These are phyloP conservation scores for Trichosanthes cucumerina DNA, from an alignment of 306 rosid species.

Conservation along the genomic window DNA sequence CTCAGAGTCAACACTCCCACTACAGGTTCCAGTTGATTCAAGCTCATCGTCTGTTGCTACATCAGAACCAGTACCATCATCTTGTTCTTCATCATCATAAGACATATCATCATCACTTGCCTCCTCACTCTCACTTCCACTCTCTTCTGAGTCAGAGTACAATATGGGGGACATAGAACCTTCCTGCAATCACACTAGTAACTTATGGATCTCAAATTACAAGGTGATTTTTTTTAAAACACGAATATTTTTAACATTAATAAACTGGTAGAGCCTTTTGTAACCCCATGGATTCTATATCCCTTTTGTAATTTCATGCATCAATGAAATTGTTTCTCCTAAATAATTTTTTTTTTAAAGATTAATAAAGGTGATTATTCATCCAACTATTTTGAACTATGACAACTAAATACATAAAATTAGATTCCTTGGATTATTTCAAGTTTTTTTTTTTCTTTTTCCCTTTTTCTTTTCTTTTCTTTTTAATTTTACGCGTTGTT, in stretches of 20 bases:
- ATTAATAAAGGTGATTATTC: not conserved
- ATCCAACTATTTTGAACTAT: not conserved
- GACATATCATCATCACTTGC: constrained; percentile 66
- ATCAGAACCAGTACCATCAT: constrained; percentile 48
- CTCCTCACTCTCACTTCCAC: constrained; percentile 70
- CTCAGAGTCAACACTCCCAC: constrained; percentile 40
- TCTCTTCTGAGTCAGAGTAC: constrained; percentile 68
- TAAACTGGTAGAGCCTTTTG: too few species aligned
- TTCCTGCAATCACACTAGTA: constrained; percentile 54
- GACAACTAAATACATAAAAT: not conserved
- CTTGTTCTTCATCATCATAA: constrained; percentile 59
- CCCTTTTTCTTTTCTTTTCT: not conserved
- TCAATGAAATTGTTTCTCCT: too few species aligned
- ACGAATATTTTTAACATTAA: too few species aligned
- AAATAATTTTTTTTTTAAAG: too few species aligned
- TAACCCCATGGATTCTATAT: too few species aligned
- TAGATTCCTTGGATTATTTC: not conserved
- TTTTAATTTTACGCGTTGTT: not conserved
- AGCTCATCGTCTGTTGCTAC: constrained; percentile 38
- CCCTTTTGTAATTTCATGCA: too few species aligned
- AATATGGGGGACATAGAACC: constrained; percentile 55
- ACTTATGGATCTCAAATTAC: constrained; percentile 25
- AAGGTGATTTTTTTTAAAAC: not conserved
- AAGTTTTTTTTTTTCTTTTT: not conserved
- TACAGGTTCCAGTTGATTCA: constrained; percentile 38